A percentile compares a stretch with the other conserved stretches of the same genome.
phyloP scores from a whole-genome alignment of 495 filamentous ascomycete species.

The Chaetomium cochliodes region DNA sequence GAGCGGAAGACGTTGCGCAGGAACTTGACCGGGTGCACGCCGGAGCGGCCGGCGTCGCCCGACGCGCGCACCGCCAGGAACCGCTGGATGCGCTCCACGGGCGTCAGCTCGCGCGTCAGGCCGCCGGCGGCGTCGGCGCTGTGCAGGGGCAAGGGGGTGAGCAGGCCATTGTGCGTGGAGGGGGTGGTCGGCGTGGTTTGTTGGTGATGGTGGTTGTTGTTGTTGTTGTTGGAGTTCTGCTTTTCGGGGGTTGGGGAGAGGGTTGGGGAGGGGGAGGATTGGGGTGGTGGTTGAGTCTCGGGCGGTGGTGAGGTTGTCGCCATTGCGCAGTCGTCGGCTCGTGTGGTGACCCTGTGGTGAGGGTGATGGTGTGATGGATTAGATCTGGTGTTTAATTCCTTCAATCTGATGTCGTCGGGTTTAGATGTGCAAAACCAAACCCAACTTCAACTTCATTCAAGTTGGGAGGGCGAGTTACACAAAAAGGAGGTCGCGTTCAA shows the following conservation, averaged over 20 bases:
- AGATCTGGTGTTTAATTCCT: neutral
- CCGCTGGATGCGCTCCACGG: slow-evolving; percentile 11
- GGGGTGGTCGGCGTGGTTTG: neutral
- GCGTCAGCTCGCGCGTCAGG: slow-evolving; percentile 5
- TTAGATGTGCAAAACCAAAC: too few species aligned
- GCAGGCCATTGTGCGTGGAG: slow-evolving; percentile 5
- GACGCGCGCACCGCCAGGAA: slow-evolving; percentile 23
- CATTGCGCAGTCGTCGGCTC: too few species aligned
- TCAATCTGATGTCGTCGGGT: neutral
- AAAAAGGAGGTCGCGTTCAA: neutral
- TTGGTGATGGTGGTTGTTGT: too few species aligned
- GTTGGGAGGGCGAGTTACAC: too few species aligned
- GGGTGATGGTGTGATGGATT: neutral
- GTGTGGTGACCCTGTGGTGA: too few species aligned
- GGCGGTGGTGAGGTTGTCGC: neutral
- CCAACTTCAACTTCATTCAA: too few species aligned
- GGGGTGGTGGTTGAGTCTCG: neutral
- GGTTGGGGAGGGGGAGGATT: neutral
- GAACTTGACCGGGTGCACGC: slow-evolving; percentile 47
- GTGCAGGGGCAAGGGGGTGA: slow-evolving; percentile 14
- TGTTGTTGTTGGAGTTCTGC: neutral
- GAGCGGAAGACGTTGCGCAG: slow-evolving; percentile 44
- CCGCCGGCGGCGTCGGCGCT: neutral
- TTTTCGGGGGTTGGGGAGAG: neutral
- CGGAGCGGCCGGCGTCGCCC: slow-evolving; percentile 48